Conservation (phyloP, 2,329 filamentous ascomycete genomes). For the Pseudogymnoascus sp. region DNA sequence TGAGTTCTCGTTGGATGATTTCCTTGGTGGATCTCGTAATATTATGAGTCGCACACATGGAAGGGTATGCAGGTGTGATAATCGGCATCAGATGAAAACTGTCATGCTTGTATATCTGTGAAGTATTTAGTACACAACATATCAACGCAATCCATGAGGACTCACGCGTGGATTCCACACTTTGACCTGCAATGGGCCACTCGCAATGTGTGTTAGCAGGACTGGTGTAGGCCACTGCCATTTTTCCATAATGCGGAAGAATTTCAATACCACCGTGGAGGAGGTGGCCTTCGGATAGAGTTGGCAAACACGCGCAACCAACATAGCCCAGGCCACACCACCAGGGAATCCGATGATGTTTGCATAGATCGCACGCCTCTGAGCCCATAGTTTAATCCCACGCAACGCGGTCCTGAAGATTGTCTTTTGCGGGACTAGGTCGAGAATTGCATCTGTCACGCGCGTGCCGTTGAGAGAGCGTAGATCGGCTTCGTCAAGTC, state of each 20-base stretch:
- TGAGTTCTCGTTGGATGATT: constrained; percentile 77
- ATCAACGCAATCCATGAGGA: neutral
- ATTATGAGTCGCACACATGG: constrained; percentile 96
- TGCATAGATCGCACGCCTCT: constrained; percentile 84
- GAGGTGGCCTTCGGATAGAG: constrained; percentile 89
- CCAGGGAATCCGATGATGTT: constrained; percentile 96
- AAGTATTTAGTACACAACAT: constrained; percentile 20
- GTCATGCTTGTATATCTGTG: constrained; percentile 41
- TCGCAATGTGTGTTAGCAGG: constrained; percentile 79
- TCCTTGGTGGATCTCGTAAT: constrained; percentile 79
- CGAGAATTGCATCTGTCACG: constrained; percentile 87
- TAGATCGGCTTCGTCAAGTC: constrained; percentile 78
- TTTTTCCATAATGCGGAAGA: constrained; percentile 83
- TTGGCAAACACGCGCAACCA: constrained; percentile 92
- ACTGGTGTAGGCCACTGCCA: constrained; percentile 97
- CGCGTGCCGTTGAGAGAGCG: constrained; percentile 89
- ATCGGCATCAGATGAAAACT: constrained; percentile 91
- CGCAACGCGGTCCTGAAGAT: constrained; percentile 85
- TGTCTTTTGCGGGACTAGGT: constrained; percentile 79
- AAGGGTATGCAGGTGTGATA: constrained; percentile 94
- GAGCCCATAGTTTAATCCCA: constrained; percentile 94
- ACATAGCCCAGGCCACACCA: constrained; percentile 96
- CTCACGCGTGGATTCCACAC: constrained; percentile 89
- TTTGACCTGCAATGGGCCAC: constrained; percentile 70
- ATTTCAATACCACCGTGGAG: constrained; percentile 83